Conservation (phyloP, 345 rosid species). For the Eucalyptus sp. region DNA sequence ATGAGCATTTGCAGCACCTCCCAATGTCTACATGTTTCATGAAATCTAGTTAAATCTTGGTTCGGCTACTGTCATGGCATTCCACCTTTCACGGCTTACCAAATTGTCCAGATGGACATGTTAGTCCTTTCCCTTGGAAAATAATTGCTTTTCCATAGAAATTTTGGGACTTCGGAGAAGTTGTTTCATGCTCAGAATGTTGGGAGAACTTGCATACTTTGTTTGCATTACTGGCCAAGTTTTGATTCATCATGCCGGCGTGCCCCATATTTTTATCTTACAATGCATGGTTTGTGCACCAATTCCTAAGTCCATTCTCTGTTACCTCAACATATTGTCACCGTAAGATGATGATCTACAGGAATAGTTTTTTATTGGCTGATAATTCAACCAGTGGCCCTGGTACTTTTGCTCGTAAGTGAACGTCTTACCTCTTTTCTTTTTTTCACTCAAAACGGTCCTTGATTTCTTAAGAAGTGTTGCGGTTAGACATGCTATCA, state of each 20-base stretch:
- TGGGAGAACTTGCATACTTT: background rate
- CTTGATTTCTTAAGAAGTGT: background rate
- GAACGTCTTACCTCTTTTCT: background rate
- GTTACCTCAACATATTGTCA: background rate
- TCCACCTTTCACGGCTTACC: background rate
- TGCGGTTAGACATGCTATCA: background rate
- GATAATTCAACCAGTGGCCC: background rate
- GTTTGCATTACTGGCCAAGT: background rate
- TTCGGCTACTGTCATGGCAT: background rate
- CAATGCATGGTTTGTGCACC: background rate
- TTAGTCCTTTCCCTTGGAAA: background rate
- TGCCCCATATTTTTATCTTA: background rate
- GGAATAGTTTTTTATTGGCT: background rate
- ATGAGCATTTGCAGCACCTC: background rate
- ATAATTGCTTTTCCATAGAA: background rate
- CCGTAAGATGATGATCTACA: background rate
- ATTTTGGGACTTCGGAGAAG: background rate
- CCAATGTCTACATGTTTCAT: background rate
- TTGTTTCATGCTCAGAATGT: background rate
- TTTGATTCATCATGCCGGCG: background rate
- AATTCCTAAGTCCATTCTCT: background rate
- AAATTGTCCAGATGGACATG: background rate
- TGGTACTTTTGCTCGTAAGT: background rate
- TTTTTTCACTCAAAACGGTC: background rate
- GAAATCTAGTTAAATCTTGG: background rate